Evolutionary conservation across 2,329 filamentous ascomycete genomes (phyloP).

Genomic region (Ophiosphaerella herpotricha): DNA sequence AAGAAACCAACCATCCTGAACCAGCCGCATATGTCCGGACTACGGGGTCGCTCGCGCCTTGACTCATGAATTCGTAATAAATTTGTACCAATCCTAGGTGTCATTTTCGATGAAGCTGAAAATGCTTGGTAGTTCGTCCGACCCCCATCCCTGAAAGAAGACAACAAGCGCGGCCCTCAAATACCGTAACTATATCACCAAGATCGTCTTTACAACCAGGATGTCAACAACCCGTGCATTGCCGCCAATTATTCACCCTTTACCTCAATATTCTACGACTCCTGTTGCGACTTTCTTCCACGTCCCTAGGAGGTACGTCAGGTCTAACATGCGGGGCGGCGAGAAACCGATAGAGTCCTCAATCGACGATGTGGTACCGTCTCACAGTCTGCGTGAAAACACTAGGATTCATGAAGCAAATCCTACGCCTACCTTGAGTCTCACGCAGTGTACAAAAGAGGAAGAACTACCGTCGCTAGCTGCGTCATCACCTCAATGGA

Average conservation of each 20-base stretch:
- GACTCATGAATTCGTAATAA: slow-evolving; percentile 28
- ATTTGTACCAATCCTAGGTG: slow-evolving; percentile 25
- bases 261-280: slow-evolving; percentile 18
- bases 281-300: slow-evolving; percentile 41
- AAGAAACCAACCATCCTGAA: slow-evolving; percentile 40
- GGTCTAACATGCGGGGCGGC: slow-evolving; percentile 37
- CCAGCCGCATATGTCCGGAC: slow-evolving; percentile 40
- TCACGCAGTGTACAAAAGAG: slow-evolving; percentile 21
- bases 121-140: slow-evolving; percentile 26
- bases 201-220: slow-evolving; percentile 28
- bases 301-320: slow-evolving; percentile 42
- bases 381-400: slow-evolving; percentile 34
- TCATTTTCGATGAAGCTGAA: slow-evolving; percentile 41
- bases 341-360: slow-evolving; percentile 16
- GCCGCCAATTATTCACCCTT: slow-evolving; percentile 35
- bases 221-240: slow-evolving; percentile 43
- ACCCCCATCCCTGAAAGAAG: slow-evolving; percentile 33
- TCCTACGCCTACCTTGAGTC: slow-evolving; percentile 21
- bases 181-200: slow-evolving; percentile 35
- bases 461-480: slow-evolving; percentile 19
- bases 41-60: slow-evolving; percentile 29
- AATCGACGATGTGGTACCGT: slow-evolving; percentile 28
- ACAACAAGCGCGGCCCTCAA: slow-evolving; percentile 43
- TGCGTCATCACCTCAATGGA: slow-evolving; percentile 23
- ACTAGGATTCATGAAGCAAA: slow-evolving; percentile 33